Conservation (phyloP, 495 filamentous ascomycete species). For the Xylaria curta region DNA sequence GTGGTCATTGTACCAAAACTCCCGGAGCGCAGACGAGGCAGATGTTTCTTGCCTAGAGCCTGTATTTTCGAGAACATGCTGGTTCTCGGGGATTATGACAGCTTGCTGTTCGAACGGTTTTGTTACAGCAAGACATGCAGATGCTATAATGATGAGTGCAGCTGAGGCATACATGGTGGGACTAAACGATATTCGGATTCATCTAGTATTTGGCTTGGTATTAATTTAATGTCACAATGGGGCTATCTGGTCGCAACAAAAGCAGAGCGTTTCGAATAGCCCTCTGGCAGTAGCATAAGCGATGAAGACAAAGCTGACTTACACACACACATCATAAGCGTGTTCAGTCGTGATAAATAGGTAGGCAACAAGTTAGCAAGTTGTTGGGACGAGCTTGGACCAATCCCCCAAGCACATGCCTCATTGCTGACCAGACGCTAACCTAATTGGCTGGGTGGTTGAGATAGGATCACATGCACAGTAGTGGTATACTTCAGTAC, state of each 20-base stretch:
- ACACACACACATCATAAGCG: background rate
- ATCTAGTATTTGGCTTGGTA: background rate
- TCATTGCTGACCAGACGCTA: background rate
- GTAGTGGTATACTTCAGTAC: background rate
- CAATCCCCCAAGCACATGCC: slow-evolving; percentile 19
- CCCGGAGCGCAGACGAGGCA: background rate
- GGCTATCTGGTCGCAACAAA: background rate
- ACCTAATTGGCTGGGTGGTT: slow-evolving; percentile 3
- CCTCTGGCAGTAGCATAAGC: background rate
- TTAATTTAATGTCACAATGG: background rate
- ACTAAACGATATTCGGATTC: background rate
- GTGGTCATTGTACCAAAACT: background rate
- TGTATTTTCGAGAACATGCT: background rate
- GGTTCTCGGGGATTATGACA: background rate
- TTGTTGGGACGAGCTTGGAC: background rate
- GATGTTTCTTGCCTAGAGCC: background rate
- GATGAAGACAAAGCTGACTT: background rate
- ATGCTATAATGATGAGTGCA: background rate
- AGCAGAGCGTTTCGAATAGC: background rate
- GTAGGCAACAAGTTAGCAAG: slow-evolving; percentile 1
- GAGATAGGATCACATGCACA: background rate
- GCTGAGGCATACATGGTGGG: slow-evolving; percentile 3
- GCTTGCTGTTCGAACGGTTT: slow-evolving; percentile 5
- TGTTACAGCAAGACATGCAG: background rate
- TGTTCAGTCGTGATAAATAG: slow-evolving; percentile 2